Percentiles rank a stretch among this genome's conserved stretches.
Evolutionary conservation across 176 grass and related monocot genomes (phyloP).

Genomic region (Aegilops speltoides): DNA sequence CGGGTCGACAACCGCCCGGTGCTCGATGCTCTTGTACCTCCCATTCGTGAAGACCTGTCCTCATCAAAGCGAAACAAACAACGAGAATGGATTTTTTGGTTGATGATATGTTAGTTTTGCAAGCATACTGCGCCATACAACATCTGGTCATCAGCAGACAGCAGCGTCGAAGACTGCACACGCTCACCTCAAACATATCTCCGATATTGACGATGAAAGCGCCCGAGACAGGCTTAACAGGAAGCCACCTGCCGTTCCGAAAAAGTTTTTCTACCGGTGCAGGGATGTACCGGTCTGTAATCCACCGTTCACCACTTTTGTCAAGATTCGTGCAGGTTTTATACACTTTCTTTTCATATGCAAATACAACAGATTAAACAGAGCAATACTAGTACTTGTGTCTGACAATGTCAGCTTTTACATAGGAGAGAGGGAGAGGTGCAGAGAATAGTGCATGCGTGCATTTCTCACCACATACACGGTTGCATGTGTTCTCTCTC

Average conservation of each 20-base stretch:
- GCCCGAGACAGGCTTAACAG: slow-evolving; percentile 37
- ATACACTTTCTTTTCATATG: too few relatives aligned
- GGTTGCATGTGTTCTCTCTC: too few relatives aligned
- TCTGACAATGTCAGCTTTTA: too few relatives aligned
- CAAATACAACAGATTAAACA: too few relatives aligned
- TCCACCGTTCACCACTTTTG: too few relatives aligned
- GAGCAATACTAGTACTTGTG: too few relatives aligned
- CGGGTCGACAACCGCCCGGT: slow-evolving; percentile 31
- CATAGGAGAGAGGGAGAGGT: too few relatives aligned
- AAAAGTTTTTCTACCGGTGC: too few relatives aligned
- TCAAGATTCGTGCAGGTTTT: too few relatives aligned
- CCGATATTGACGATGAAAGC: slow-evolving; percentile 67
- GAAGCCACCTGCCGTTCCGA: slow-evolving; percentile 43
- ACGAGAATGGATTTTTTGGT: neutral
- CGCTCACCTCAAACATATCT: slow-evolving; percentile 48
- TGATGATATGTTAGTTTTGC: neutral
- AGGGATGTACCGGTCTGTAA: too few relatives aligned
- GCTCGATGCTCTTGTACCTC: slow-evolving; percentile 50
- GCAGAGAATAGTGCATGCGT: too few relatives aligned
- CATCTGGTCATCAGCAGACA: neutral
- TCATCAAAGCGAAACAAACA: neutral
- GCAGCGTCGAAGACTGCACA: neutral
- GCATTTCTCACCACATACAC: too few relatives aligned
- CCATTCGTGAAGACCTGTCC: slow-evolving; percentile 56
- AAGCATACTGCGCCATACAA: neutral